phyloP scores from a whole-genome alignment of 768 basidiomycete species.

The Pulveroboletus sp. region DNA sequence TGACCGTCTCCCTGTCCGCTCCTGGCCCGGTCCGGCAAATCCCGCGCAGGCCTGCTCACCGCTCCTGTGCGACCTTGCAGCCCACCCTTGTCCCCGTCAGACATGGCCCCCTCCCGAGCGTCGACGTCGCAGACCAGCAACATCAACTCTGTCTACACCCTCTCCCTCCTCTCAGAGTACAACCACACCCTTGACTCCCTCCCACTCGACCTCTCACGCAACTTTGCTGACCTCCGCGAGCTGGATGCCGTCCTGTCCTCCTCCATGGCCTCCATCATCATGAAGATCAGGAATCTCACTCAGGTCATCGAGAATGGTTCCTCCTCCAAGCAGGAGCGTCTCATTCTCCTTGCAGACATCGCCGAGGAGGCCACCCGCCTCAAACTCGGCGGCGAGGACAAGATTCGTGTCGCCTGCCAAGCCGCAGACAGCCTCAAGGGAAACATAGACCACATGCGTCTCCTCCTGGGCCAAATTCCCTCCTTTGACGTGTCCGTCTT shows the following conservation, averaged over 20 bases:
- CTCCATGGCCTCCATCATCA: slow-evolving; percentile 75
- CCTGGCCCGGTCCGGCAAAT: slow-evolving; percentile 29
- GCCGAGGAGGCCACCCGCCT: slow-evolving; percentile 90
- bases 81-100: neutral
- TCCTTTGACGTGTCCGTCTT: slow-evolving; percentile 55
- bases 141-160: slow-evolving; percentile 51
- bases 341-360: slow-evolving; percentile 86
- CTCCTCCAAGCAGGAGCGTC: slow-evolving; percentile 62
- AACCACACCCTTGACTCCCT: slow-evolving; percentile 90
- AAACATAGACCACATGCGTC: slow-evolving; percentile 56
- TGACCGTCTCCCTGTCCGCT: neutral
- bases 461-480: slow-evolving; percentile 59
- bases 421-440: slow-evolving; percentile 83
- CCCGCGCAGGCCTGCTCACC: slow-evolving; percentile 8
- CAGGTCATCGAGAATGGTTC: slow-evolving; percentile 65
- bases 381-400: slow-evolving; percentile 95
- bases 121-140: slow-evolving; percentile 26
- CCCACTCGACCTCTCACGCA: slow-evolving; percentile 89
- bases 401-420: slow-evolving; percentile 89
- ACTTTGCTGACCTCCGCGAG: slow-evolving; percentile 94
- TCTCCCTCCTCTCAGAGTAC: slow-evolving; percentile 75
- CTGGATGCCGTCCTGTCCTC: slow-evolving; percentile 96
- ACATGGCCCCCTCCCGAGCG: slow-evolving; percentile 37
- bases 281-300: slow-evolving; percentile 73
- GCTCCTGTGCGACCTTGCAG: neutral